Base-by-base conservation (phyloP, 768 basidiomycete genomes). In the Mycena indigotica region DNA sequence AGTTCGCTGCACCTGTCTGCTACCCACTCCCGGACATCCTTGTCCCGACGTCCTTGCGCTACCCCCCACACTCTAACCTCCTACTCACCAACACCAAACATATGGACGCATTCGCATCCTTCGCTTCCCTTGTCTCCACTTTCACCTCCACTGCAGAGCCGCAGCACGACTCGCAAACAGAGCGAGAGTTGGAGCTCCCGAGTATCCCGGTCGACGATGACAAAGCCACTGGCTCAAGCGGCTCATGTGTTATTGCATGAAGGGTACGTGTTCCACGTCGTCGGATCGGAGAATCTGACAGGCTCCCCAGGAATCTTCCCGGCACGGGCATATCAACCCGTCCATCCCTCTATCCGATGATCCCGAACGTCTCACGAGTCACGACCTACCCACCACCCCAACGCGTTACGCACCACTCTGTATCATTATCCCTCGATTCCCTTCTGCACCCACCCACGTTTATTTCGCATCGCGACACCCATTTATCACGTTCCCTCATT, bases 61-160 rank as follows among this genome's bases (percentile, higher is more conserved):
- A 52, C n/a, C 53, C 53, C 26, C 40, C 58, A n/a, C 28, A 35
- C 58, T 50, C 55, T 13, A 12, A 24, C 48, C 24, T 15, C 24
- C 16, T 50, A 55, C 46, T 55, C 55, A 48, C 23, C 55, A 45
- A 21, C 3, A n/a, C 21, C 55, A 49, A 30, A 53, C 57, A 52
- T 53, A 61, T 61, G 60, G 60, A 61, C 56, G 56, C 60, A 35
- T 61, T 61, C 56, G 26, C 56, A 13, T 15, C 32, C 53, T 54
- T 61, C 53, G 30, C 56, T 13, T 19, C 25, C 1, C 28, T 61
- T 55, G 30, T 51, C 46, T 53, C 60, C 39, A 56, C 49, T 56
- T 55, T 57, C 50, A 46, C 51, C 56, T 48, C 50, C 52, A 44
- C 41, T 41, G 44, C 40, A 50, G 49, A 41, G n/a, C n/a, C 41